phyloP scores from a whole-genome alignment of 257 asterid genomes.

The Petunia secreta region DNA sequence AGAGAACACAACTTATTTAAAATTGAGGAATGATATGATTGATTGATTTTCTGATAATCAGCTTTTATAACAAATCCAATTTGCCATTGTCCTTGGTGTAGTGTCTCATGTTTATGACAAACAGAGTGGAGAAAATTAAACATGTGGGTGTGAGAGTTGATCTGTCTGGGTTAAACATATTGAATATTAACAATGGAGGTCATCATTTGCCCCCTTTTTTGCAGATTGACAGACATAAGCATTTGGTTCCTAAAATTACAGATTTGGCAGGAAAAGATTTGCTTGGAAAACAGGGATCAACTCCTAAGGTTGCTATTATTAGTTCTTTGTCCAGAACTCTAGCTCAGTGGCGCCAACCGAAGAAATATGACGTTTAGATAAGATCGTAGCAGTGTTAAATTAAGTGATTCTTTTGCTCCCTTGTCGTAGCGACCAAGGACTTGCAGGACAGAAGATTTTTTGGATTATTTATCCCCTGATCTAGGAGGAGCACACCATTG shows the following conservation, averaged over 20 bases:
- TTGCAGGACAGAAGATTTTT: constrained; percentile 33
- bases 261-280: constrained; percentile 95
- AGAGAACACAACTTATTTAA: no score
- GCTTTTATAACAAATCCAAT: not conserved
- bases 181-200: not conserved
- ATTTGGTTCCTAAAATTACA: constrained; percentile 83
- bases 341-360: constrained; percentile 73
- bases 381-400: not conserved
- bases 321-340: constrained; percentile 64
- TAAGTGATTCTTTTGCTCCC: constrained; percentile 45
- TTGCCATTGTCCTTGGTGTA: not conserved
- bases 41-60: not conserved
- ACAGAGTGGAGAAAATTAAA: not conserved
- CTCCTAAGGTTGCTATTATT: constrained; percentile 59
- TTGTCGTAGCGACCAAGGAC: constrained; percentile 24
- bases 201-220: not conserved
- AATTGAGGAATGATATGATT: not conserved
- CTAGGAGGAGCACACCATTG: not conserved
- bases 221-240: constrained; percentile 96
- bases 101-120: not conserved
- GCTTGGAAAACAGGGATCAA: constrained; percentile 74
- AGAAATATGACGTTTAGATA: constrained; percentile 69
- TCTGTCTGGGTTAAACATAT: not conserved
- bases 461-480: constrained; percentile 28
- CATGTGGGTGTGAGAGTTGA: not conserved